phyloP scores from a whole-genome alignment of 139 green algal species.

The Coelastrella sp. region DNA sequence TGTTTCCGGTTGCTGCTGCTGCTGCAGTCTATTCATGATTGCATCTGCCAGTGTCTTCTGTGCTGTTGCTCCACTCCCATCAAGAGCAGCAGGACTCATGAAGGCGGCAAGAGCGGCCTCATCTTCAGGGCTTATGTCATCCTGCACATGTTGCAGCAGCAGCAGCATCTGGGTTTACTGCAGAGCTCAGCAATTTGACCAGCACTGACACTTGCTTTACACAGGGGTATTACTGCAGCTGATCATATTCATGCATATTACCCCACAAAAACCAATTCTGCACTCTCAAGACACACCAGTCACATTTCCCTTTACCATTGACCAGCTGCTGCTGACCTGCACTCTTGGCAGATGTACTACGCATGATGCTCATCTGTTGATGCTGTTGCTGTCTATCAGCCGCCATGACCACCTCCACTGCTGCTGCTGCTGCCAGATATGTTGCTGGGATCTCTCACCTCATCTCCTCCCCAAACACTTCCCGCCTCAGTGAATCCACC shows the following conservation, averaged over 20 bases:
- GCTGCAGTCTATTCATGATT: conserved; percentile 81
- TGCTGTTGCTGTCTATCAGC: too few relatives aligned
- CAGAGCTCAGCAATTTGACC: background rate
- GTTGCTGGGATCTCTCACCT: conserved; percentile 37
- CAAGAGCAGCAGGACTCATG: conserved; percentile 55
- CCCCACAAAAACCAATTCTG: too few relatives aligned
- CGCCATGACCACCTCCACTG: too few relatives aligned
- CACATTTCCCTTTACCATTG: too few relatives aligned
- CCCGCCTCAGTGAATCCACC: conserved; percentile 51
- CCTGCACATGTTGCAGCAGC: background rate
- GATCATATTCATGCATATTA: too few relatives aligned
- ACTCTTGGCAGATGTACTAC: too few relatives aligned
- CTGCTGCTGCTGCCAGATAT: too few relatives aligned
- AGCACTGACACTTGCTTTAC: background rate
- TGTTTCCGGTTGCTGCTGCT: conserved; percentile 60
- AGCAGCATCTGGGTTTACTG: background rate
- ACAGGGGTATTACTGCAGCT: background rate
- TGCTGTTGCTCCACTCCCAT: conserved; percentile 39
- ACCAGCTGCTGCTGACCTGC: too few relatives aligned
- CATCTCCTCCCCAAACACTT: conserved; percentile 29
- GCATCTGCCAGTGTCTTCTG: conserved; percentile 87
- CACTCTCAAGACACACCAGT: too few relatives aligned
- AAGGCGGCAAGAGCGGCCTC: conserved; percentile 90
- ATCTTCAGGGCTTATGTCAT: conserved; percentile 78
- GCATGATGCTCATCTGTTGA: too few relatives aligned